phyloP scores from a whole-genome alignment of 495 filamentous ascomycete genomes.

The Glutinoglossum americanum region DNA sequence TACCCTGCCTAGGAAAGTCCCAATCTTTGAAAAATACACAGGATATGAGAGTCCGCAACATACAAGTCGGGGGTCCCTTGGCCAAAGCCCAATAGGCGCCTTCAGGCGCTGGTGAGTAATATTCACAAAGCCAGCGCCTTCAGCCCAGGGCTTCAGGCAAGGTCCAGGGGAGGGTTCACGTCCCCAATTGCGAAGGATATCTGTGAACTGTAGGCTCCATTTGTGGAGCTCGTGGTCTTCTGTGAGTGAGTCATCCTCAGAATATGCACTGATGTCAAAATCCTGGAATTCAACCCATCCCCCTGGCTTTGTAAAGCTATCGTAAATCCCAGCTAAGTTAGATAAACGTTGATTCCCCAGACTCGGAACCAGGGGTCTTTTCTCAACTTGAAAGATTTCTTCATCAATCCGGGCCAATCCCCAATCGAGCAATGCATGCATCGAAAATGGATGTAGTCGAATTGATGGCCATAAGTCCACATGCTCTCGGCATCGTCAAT shows the following conservation, averaged over 20 bases:
- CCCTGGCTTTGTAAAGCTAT: conserved; percentile 4
- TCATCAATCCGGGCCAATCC: conserved; percentile 2
- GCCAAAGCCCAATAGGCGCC: conserved; percentile 4
- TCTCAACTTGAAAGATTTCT: conserved; percentile 19
- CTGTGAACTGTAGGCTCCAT: conserved; percentile 17
- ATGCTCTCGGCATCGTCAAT: conserved; percentile 3
- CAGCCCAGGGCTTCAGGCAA: conserved; percentile 19
- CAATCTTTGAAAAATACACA: too few species aligned
- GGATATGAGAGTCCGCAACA: background rate
- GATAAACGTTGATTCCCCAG: conserved; percentile 23
- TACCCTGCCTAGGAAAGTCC: background rate
- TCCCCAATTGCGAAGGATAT: conserved; percentile 16
- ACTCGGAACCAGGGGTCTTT: background rate
- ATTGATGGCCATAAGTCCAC: conserved; percentile 47
- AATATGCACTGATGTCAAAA: conserved; percentile 26
- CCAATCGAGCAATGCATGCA: conserved; percentile 48
- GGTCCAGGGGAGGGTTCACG: conserved; percentile 22
- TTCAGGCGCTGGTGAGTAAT: conserved; percentile 16
- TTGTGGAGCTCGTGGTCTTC: conserved; percentile 14
- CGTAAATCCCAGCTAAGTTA: conserved; percentile 20
- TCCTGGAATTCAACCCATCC: conserved; percentile 17
- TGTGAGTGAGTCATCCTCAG: conserved; percentile 30
- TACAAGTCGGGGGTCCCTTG: conserved; percentile 4
- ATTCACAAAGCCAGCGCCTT: conserved; percentile 32
- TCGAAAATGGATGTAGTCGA: conserved; percentile 91